Evolutionary conservation across 768 basidiomycete species (phyloP).

Genomic region (Boletus tomentosulus): DNA sequence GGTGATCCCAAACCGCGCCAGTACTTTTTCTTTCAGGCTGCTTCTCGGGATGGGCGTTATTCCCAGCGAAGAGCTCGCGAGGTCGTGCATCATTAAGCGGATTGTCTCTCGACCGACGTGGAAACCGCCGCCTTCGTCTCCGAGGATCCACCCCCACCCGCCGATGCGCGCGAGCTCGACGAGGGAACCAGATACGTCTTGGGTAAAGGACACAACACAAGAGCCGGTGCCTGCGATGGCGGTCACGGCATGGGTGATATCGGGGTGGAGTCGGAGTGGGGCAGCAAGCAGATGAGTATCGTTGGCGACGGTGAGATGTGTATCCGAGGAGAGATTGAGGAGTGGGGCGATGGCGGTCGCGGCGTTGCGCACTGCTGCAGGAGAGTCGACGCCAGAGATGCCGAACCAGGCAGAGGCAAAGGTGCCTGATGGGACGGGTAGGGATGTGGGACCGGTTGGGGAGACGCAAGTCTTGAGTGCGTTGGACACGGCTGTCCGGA

Average conservation of each 20-base stretch:
- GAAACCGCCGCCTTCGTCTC: conserved; percentile 82
- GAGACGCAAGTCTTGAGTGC: conserved; percentile 49
- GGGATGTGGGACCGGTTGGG: conserved; percentile 33
- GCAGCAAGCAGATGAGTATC: conserved; percentile 84
- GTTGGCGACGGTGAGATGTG: conserved; percentile 62
- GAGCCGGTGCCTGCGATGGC: conserved; percentile 83
- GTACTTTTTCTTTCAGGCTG: conserved; percentile 43
- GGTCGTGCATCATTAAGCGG: conserved; percentile 58
- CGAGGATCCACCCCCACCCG: conserved; percentile 83
- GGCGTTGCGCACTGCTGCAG: conserved; percentile 54
- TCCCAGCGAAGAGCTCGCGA: conserved; percentile 45
- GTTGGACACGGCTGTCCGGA: conserved; percentile 47
- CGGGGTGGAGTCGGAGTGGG: conserved; percentile 59
- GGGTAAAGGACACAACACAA: conserved; percentile 63
- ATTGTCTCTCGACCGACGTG: conserved; percentile 74
- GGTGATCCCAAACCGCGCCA: conserved; percentile 52
- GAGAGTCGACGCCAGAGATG: conserved; percentile 77
- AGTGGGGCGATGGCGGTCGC: conserved; percentile 51
- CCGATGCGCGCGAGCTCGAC: conserved; percentile 67
- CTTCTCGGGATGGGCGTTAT: conserved; percentile 17
- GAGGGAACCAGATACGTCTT: conserved; percentile 37
- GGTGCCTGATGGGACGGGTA: conserved; percentile 35
- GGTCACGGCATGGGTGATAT: conserved; percentile 60
- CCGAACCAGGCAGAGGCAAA: conserved; percentile 81
- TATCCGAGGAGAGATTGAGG: conserved; percentile 53